phyloP scores from a whole-genome alignment of 73 alveolate genomes.

The Paramecium sexaurelia region DNA sequence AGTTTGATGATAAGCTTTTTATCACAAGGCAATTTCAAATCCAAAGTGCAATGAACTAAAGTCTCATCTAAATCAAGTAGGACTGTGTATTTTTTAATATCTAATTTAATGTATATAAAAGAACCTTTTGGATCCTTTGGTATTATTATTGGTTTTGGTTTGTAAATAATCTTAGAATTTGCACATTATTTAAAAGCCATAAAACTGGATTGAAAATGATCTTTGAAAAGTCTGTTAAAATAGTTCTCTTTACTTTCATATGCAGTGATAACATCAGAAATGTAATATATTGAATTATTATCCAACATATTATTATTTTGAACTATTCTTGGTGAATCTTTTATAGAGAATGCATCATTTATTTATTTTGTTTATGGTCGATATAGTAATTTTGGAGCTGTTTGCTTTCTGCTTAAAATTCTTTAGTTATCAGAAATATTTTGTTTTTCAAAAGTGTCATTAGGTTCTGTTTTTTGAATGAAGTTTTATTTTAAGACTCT shows the following conservation, averaged over 20 bases:
- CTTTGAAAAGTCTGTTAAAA: constrained; percentile 50
- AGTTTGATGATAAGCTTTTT: constrained; percentile 14
- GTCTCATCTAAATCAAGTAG: constrained; percentile 69
- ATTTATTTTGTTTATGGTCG: neutral
- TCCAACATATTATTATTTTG: neutral
- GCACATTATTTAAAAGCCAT: constrained; percentile 24
- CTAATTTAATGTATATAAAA: neutral
- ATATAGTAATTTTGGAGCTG: neutral
- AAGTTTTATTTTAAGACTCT: neutral
- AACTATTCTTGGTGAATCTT: neutral
- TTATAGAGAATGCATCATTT: neutral
- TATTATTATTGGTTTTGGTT: constrained; percentile 33
- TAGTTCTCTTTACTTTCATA: constrained; percentile 32
- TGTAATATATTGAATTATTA: neutral
- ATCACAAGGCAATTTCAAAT: constrained; percentile 36
- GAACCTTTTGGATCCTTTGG: constrained; percentile 56
- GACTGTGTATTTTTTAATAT: constrained; percentile 7
- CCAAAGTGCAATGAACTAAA: constrained; percentile 56
- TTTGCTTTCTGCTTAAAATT: neutral
- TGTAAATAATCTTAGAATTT: constrained; percentile 1
- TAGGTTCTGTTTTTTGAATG: neutral
- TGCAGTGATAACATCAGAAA: neutral
- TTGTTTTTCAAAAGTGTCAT: neutral
- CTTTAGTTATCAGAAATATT: neutral
- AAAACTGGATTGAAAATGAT: constrained; percentile 41